A percentile compares a stretch with the other conserved stretches of the same genome.
Conservation (phyloP, 2,329 filamentous ascomycete species). For the Onygenales sp. region DNA sequence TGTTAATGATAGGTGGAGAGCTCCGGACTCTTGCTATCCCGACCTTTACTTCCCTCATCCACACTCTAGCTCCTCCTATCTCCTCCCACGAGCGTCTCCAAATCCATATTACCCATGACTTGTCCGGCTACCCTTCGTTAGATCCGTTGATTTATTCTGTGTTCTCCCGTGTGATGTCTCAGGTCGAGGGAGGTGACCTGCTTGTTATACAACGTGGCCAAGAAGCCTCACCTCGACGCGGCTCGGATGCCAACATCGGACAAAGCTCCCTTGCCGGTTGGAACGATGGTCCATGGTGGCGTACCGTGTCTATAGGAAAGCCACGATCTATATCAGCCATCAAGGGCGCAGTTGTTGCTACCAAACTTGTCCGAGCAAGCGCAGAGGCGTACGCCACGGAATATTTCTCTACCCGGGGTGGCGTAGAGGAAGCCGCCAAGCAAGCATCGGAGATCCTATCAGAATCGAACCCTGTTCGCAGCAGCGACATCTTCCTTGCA, state of each 20-base stretch:
- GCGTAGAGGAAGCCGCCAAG: conserved; percentile 69
- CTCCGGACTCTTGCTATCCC: conserved; percentile 78
- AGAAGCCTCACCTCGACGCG: conserved; percentile 64
- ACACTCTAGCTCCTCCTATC: conserved; percentile 92
- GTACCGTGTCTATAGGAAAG: conserved; percentile 47
- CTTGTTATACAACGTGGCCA: conserved; percentile 89
- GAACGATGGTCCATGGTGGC: conserved; percentile 97
- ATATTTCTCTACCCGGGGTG: conserved; percentile 69
- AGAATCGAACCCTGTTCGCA: conserved; percentile 81
- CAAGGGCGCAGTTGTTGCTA: conserved; percentile 72
- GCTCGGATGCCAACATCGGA: conserved; percentile 24
- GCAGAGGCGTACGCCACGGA: conserved; percentile 82
- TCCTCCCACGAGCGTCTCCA: conserved; percentile 92
- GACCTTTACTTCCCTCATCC: conserved; percentile 88
- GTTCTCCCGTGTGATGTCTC: conserved; percentile 95
- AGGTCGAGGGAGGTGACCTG: conserved; percentile 93
- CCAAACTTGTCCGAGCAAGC: conserved; percentile 79
- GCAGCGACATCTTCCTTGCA: conserved; percentile 90
- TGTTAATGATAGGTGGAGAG: conserved; percentile 59
- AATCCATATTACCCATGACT: conserved; percentile 95
- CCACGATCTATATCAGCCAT: conserved; percentile 70
- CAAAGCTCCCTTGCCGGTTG: conserved; percentile 43
- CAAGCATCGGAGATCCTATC: conserved; percentile 69
- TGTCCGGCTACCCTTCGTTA: conserved; percentile 86
- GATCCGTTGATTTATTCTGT: conserved; percentile 86